These are phyloP conservation scores for Mucor ambiguus DNA, from an alignment of 371 early-diverging fungal genomes.

Conservation along the genomic window DNA sequence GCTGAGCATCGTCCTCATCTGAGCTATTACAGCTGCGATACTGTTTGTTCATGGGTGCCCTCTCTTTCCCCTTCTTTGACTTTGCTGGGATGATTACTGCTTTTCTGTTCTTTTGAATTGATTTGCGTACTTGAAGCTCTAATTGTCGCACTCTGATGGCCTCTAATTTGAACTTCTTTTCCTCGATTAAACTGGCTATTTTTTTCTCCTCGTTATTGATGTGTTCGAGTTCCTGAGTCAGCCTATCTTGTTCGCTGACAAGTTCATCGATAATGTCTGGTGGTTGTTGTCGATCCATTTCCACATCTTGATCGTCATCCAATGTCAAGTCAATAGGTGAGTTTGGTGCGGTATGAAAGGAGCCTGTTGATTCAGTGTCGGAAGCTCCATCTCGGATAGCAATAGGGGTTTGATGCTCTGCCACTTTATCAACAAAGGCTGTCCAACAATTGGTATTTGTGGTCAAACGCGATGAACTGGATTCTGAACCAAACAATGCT, in stretches of 20 bases:
- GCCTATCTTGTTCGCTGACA: background rate
- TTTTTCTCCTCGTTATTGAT: background rate
- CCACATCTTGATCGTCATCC: background rate
- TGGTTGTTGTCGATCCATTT: background rate
- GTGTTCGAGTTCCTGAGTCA: background rate
- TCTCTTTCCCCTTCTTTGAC: background rate
- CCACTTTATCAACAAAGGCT: background rate
- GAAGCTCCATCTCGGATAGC: background rate
- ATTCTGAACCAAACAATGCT: background rate
- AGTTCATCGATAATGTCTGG: background rate
- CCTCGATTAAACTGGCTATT: background rate
- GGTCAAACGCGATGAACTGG: background rate
- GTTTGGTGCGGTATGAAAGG: constrained; percentile 6
- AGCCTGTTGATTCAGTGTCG: background rate
- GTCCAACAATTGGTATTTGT: background rate
- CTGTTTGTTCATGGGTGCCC: background rate
- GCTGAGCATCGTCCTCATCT: background rate
- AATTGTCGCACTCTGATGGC: background rate
- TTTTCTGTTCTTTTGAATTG: constrained; percentile 4
- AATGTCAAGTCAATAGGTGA: background rate
- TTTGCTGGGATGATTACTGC: background rate
- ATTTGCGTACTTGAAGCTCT: constrained; percentile 1
- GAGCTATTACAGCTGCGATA: background rate
- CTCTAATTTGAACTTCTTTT: background rate
- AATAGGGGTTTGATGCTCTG: background rate